These are phyloP conservation scores for Graphilbum sp. DNA, from an alignment of 2,329 filamentous ascomycete species.

Conservation along the genomic window DNA sequence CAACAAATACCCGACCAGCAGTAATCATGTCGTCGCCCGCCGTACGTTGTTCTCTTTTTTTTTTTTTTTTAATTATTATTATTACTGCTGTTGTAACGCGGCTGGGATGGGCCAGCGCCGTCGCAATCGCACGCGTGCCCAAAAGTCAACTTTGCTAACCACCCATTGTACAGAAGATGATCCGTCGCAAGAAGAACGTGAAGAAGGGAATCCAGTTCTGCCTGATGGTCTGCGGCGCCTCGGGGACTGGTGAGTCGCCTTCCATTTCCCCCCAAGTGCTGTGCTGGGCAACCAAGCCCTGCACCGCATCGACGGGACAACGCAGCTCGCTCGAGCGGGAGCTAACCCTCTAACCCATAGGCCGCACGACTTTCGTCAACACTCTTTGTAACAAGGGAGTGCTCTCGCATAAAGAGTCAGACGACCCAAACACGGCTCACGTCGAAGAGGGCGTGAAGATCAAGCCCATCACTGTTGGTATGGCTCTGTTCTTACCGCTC, in stretches of 20 bases:
- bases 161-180: conserved; percentile 54
- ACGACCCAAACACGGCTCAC: conserved; percentile 77
- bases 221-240: conserved; percentile 98
- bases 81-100: no score
- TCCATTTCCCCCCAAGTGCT: not conserved
- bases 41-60: conserved; percentile 14
- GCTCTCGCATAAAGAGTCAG: conserved; percentile 77
- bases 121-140: no score
- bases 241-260: conserved; percentile 68
- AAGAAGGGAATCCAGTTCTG: conserved; percentile 99
- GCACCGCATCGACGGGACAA: no score
- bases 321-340: not conserved
- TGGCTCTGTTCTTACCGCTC: no score
- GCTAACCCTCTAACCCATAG: conserved; percentile 27
- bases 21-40: conserved; percentile 16
- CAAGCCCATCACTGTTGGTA: conserved; percentile 94
- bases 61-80: not conserved
- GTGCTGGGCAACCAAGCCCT: no score
- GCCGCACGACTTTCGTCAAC: conserved; percentile 98
- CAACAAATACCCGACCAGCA: conserved; percentile 1
- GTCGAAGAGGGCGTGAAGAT: conserved; percentile 96
- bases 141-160: not conserved
- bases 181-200: conserved; percentile 99
- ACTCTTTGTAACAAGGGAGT: conserved; percentile 94
- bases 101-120: no score